phyloP scores from a whole-genome alignment of 495 filamentous ascomycete genomes.

The Aspergillus biplanus region DNA sequence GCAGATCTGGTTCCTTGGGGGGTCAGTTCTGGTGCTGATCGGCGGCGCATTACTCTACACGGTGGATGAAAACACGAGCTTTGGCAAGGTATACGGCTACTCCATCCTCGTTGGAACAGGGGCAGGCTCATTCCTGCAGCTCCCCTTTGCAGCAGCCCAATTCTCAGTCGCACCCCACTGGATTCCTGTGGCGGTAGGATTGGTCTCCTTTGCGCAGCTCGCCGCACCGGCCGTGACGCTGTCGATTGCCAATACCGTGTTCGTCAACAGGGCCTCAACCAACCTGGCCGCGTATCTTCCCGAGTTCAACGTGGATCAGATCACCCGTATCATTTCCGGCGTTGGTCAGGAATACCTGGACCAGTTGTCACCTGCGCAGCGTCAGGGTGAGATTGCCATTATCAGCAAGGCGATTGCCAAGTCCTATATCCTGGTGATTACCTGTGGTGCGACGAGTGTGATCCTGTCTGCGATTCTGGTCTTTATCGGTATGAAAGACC shows the following conservation, averaged over 20 bases:
- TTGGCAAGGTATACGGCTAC: conserved; percentile 8
- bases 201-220: conserved; percentile 60
- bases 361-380: not conserved
- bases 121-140: conserved; percentile 12
- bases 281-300: not conserved
- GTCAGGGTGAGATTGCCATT: not conserved
- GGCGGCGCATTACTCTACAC: conserved; percentile 32
- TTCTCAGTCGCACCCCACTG: conserved; percentile 44
- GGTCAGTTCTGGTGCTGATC: conserved; percentile 47
- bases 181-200: conserved; percentile 49
- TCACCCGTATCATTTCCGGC: not conserved
- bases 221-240: conserved; percentile 55
- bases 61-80: conserved; percentile 22
- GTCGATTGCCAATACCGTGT: conserved; percentile 60
- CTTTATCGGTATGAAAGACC: too few relatives aligned
- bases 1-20: conserved; percentile 58
- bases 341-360: not conserved
- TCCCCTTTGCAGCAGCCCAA: conserved; percentile 58
- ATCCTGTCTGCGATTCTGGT: too few relatives aligned
- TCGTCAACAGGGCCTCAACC: conserved; percentile 40
- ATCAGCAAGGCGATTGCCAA: not conserved
- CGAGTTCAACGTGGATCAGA: not conserved
- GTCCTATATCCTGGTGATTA: conserved; percentile 5
- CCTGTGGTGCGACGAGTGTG: too few relatives aligned
- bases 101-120: conserved; percentile 1